Evolutionary conservation across 768 basidiomycete species (phyloP).

Genomic region (Suillus weaverae): DNA sequence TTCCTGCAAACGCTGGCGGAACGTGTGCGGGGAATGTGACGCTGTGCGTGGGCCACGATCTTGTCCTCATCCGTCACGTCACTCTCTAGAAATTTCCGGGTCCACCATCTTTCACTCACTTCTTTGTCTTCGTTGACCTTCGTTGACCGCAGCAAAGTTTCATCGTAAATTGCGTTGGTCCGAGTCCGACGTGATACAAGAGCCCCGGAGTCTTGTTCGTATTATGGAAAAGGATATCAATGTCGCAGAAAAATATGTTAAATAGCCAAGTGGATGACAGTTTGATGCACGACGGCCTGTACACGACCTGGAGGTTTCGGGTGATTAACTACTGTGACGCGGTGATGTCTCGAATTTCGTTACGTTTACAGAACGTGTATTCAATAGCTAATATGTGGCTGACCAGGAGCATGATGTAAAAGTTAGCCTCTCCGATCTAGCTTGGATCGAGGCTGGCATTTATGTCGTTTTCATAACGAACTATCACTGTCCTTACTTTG

Average conservation of each 20-base stretch:
- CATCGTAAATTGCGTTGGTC: neutral
- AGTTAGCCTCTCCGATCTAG: conserved; percentile 6
- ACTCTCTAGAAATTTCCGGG: conserved; percentile 5
- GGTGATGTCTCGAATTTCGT: neutral
- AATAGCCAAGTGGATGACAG: neutral
- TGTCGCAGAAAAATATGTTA: neutral
- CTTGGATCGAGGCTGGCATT: neutral
- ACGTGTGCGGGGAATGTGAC: conserved; percentile 9
- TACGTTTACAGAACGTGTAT: conserved; percentile 3
- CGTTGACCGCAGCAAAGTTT: neutral
- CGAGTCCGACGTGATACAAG: neutral
- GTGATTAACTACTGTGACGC: neutral
- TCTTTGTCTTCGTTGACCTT: neutral
- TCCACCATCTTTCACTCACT: neutral
- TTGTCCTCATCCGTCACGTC: conserved; percentile 6
- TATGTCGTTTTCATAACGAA: neutral
- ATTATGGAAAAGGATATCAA: neutral
- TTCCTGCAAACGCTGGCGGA: conserved; percentile 6
- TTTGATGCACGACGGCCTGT: neutral
- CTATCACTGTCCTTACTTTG: conserved; percentile 7
- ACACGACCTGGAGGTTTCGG: neutral
- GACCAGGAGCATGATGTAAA: conserved; percentile 3
- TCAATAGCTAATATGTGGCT: neutral
- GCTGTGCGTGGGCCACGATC: conserved; percentile 8
- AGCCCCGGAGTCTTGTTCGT: neutral